Conservation (phyloP, 2,329 filamentous ascomycete genomes). For the Alternaria panax region DNA sequence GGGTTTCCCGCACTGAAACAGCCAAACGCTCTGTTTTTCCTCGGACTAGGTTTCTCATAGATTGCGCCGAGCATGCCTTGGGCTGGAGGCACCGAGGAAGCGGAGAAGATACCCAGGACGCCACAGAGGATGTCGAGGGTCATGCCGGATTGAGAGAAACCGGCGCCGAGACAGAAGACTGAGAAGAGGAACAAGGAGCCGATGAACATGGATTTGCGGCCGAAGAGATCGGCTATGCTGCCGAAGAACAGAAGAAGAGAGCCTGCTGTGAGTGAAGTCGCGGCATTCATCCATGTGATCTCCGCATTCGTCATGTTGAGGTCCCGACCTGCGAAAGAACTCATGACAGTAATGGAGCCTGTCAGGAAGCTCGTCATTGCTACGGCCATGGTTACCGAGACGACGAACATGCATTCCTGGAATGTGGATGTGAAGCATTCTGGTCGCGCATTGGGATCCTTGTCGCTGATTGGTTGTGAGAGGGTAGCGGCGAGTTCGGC, state of each 20-base stretch:
- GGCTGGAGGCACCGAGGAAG: slow-evolving; percentile 69
- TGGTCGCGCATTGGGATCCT: slow-evolving; percentile 54
- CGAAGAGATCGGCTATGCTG: slow-evolving; percentile 70
- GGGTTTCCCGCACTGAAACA: slow-evolving; percentile 68
- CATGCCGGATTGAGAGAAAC: slow-evolving; percentile 66
- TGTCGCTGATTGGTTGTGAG: slow-evolving; percentile 32
- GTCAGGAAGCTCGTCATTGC: slow-evolving; percentile 67
- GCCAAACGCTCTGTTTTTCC: slow-evolving; percentile 72
- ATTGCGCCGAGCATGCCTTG: slow-evolving; percentile 69
- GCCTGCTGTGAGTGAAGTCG: slow-evolving; percentile 68
- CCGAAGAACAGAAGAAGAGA: slow-evolving; percentile 72
- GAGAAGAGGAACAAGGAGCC: slow-evolving; percentile 66
- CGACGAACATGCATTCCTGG: slow-evolving; percentile 70
- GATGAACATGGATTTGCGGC: slow-evolving; percentile 68
- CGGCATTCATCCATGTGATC: slow-evolving; percentile 72
- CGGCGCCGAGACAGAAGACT: slow-evolving; percentile 63
- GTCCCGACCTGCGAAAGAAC: slow-evolving; percentile 66
- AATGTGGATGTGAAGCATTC: slow-evolving; percentile 68
- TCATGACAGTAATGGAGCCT: slow-evolving; percentile 68
- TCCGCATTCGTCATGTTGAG: slow-evolving; percentile 70
- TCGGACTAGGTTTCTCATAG: slow-evolving; percentile 66
- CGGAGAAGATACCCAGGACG: slow-evolving; percentile 69
- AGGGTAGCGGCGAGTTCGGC: slow-evolving; percentile 17
- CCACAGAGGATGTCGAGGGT: slow-evolving; percentile 69
- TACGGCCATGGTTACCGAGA: slow-evolving; percentile 72